These are phyloP conservation scores for Eucalyptus guilfoylei DNA, from an alignment of 345 rosid species.

Conservation along the genomic window DNA sequence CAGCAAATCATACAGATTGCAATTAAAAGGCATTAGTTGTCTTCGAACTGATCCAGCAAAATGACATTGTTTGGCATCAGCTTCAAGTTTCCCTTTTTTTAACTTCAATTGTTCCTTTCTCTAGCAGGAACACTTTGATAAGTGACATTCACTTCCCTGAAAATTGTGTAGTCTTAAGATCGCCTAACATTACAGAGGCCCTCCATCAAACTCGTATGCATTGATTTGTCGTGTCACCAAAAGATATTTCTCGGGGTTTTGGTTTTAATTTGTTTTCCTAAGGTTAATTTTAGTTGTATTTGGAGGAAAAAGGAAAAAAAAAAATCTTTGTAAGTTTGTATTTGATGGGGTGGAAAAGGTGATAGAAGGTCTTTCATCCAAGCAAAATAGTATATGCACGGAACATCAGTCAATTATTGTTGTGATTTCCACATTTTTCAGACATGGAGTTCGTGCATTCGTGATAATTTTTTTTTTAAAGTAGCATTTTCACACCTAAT, in stretches of 20 bases:
- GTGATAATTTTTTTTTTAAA: not conserved
- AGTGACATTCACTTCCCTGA: too few species aligned
- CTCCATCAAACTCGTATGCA: not conserved
- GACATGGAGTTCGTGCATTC: not conserved
- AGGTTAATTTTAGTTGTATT: not conserved
- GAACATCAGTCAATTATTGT: not conserved
- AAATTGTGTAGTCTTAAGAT: too few species aligned
- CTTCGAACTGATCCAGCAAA: too few species aligned
- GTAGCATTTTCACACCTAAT: not conserved
- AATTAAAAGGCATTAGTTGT: too few species aligned
- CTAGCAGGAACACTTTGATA: too few species aligned
- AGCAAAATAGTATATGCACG: not conserved
- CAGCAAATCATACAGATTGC: too few species aligned
- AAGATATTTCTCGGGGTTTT: not conserved
- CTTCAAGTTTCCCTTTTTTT: too few species aligned
- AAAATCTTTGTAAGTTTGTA: not conserved
- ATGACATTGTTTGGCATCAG: too few species aligned
- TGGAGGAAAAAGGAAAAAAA: too few species aligned
- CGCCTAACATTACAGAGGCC: too few species aligned
- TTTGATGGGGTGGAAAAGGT: not conserved
- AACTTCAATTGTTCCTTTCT: too few species aligned
- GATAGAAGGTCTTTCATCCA: not conserved
- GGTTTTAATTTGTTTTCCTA: not conserved
- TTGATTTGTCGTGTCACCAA: not conserved
- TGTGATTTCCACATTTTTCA: not conserved